These are phyloP conservation scores for Plasmodium vinckei DNA, from an alignment of 169 alveolate genomes.

Conservation along the genomic window DNA sequence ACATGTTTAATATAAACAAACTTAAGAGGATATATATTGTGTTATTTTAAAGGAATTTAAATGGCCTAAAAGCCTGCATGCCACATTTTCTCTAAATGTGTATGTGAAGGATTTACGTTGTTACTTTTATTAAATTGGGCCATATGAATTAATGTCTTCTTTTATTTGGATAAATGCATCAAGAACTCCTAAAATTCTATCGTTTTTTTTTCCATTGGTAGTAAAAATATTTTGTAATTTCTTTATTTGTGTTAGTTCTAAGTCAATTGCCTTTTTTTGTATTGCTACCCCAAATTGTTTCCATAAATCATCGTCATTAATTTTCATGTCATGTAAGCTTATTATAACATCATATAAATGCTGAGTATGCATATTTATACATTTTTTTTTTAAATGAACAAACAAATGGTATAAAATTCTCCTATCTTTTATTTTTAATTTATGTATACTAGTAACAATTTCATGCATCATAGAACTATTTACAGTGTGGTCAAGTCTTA, in stretches of 20 bases:
- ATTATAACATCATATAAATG: slow-evolving; percentile 82
- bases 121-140: slow-evolving; percentile 76
- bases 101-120: slow-evolving; percentile 12
- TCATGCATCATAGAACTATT: slow-evolving; percentile 85
- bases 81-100: not conserved
- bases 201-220: slow-evolving; percentile 83
- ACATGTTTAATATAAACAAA: slow-evolving; percentile 2
- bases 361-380: slow-evolving; percentile 83
- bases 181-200: slow-evolving; percentile 85
- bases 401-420: slow-evolving; percentile 84
- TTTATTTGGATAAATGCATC: slow-evolving; percentile 84
- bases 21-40: slow-evolving; percentile 1
- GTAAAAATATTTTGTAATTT: slow-evolving; percentile 75
- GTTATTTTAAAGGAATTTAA: slow-evolving; percentile 1
- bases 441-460: slow-evolving; percentile 78
- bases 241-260: slow-evolving; percentile 79
- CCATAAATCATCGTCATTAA: slow-evolving; percentile 87
- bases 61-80: not conserved
- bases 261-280: slow-evolving; percentile 86
- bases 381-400: slow-evolving; percentile 84
- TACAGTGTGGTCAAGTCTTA: slow-evolving; percentile 86
- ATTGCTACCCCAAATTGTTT: slow-evolving; percentile 86
- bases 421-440: slow-evolving; percentile 79
- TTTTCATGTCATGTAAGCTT: slow-evolving; percentile 81
- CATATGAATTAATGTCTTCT: slow-evolving; percentile 83